Percentiles rank a stretch among this genome's conserved stretches.
These are phyloP conservation scores for Colletotrichum aenigma DNA, from an alignment of 2,329 filamentous ascomycete species.

Conservation along the genomic window DNA sequence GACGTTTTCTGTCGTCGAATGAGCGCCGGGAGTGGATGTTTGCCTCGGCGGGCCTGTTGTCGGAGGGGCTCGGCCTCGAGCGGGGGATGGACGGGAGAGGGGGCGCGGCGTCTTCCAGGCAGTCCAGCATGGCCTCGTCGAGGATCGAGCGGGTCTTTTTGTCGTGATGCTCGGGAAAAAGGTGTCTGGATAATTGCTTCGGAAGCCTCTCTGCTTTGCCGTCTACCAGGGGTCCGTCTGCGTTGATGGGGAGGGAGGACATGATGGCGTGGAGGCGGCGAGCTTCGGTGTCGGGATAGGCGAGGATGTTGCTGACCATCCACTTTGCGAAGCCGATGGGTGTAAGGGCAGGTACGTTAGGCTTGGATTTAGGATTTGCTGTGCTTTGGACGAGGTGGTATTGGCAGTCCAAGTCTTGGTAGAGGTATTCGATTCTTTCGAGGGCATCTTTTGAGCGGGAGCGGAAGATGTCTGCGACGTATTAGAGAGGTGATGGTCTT, in stretches of 20 bases:
- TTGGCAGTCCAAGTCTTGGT: constrained; percentile 56
- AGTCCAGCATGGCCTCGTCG: constrained; percentile 61
- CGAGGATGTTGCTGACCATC: constrained; percentile 74
- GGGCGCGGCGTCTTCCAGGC: constrained; percentile 23
- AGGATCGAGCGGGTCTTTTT: constrained; percentile 62
- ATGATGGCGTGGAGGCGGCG: constrained; percentile 72
- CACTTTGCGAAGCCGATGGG: constrained; percentile 72
- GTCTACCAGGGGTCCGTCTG: constrained; percentile 53
- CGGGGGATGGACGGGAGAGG: neutral
- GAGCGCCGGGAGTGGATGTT: neutral
- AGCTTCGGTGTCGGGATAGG: constrained; percentile 78
- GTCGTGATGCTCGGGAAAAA: constrained; percentile 69
- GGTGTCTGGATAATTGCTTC: constrained; percentile 74
- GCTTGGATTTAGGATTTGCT: constrained; percentile 46
- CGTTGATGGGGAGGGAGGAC: constrained; percentile 69
- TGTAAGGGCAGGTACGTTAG: constrained; percentile 68
- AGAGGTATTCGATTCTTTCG: constrained; percentile 63
- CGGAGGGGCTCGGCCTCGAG: neutral
- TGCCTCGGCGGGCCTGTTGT: neutral
- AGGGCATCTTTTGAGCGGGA: constrained; percentile 39
- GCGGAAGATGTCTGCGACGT: constrained; percentile 56
- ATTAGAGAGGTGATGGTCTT: neutral
- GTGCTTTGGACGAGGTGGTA: constrained; percentile 69
- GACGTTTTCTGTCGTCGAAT: neutral
- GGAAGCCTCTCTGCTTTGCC: constrained; percentile 76